phyloP scores from a whole-genome alignment of 257 asterid genomes.

The Capsicum chinense region DNA sequence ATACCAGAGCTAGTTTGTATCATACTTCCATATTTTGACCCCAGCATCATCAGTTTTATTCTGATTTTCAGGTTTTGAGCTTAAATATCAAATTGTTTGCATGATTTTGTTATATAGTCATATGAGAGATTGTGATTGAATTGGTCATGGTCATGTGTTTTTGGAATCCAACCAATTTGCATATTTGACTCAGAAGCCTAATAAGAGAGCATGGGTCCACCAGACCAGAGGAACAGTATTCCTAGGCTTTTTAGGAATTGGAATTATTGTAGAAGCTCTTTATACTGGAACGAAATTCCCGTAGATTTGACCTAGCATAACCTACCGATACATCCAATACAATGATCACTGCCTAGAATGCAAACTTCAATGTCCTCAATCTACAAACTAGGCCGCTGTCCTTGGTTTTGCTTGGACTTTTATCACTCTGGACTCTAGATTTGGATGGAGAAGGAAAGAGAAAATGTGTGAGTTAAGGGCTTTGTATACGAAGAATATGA shows the following conservation, averaged over 20 bases:
- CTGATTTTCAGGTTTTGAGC: neutral
- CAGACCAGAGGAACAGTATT: neutral
- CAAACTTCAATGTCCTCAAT: neutral
- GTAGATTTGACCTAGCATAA: neutral
- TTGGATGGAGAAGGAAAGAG: neutral
- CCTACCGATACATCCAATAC: neutral
- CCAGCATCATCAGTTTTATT: neutral
- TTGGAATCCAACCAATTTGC: neutral
- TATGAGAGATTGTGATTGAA: neutral
- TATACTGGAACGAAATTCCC: slow-evolving; percentile 1
- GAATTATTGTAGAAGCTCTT: slow-evolving; percentile 2
- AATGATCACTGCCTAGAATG: neutral
- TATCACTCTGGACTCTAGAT: neutral
- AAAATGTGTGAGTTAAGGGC: neutral
- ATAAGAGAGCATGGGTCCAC: neutral
- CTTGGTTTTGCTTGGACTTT: neutral
- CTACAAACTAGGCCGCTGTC: neutral
- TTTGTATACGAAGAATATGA: neutral
- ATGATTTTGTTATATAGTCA: neutral
- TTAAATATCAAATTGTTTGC: slow-evolving; percentile 6
- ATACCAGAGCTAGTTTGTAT: neutral
- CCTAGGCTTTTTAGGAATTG: neutral
- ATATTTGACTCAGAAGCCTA: neutral
- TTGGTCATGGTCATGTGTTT: neutral
- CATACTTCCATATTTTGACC: slow-evolving; percentile 10